phyloP scores from a whole-genome alignment of 768 basidiomycete genomes.

The Mycena galericulata region DNA sequence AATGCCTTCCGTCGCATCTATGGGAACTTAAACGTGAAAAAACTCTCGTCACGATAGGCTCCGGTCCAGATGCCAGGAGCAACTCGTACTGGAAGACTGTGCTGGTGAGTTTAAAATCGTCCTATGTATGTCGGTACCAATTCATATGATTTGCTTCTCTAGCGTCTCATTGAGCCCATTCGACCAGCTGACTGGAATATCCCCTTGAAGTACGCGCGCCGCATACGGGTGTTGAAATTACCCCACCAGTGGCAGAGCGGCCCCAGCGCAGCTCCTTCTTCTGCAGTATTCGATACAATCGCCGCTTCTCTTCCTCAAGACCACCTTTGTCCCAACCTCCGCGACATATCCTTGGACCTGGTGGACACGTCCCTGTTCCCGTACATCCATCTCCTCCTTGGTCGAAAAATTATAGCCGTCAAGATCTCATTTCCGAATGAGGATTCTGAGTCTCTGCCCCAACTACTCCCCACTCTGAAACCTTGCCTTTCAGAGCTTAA shows the following conservation, averaged over 20 bases:
- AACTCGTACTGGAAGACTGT: no score
- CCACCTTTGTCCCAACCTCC: background rate
- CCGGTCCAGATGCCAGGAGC: no score
- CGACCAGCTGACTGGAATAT: background rate
- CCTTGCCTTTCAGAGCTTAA: background rate
- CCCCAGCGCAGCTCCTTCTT: background rate
- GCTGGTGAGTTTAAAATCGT: background rate
- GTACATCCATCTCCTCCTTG: background rate
- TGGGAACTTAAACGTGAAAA: background rate
- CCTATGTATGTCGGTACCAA: background rate
- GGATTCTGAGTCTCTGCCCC: no score
- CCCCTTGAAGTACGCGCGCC: background rate
- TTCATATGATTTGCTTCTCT: background rate
- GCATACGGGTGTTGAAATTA: background rate
- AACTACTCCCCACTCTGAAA: background rate
- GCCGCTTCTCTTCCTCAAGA: background rate
- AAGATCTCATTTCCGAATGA: background rate
- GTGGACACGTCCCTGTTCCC: background rate
- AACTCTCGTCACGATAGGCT: no score
- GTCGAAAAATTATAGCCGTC: background rate
- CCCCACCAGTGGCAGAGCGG: accelerated
- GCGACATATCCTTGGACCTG: background rate
- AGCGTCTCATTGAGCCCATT: background rate
- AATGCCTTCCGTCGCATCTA: background rate
- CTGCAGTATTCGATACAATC: background rate